Base-by-base conservation (phyloP, 148 eudicot genomes). In the Linanthus parryae region DNA sequence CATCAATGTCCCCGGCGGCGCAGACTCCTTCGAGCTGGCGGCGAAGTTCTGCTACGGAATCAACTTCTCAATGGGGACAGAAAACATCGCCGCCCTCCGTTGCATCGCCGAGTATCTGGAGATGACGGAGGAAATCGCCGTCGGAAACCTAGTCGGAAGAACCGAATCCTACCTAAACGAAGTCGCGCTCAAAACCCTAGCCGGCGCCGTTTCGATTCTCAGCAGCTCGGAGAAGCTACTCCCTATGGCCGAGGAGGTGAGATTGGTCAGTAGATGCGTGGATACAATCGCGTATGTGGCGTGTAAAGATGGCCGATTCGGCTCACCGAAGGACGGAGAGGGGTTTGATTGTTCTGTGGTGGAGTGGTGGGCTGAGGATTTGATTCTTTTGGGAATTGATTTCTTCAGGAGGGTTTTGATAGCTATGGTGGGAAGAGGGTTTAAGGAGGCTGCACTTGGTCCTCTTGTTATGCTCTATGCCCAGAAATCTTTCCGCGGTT, bases 351-450 rank as follows among this genome's bases (percentile, higher is more conserved):
- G 73, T 26, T 36, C 71, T 34, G 61, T 64, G 16, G 86, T 71
- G 21, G 85, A 92, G 56, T 87, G 96, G 95, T 92, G 99, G 99
- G 94, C 90, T 42, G 98, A 88, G 62, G 96, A 92, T 70, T 58
- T 92, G 25, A 62, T 78, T 19, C 62, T 64, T 44, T 83, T 92
- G 18, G 78, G 86, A 60, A 80, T 87, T 49, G 88, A 84, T 70
- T 65, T 87, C 57, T 92, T 92, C 68, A 90, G 84, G 53, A 60
- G 96, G 51, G 84, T 88, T 49, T 31, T 82, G 11, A 73, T 81
- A 46, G 96, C 99, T 38, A 73, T 88, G 85, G 57, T 77, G 31
- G 81, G 85, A 4, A 82, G 95, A 73, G 99, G 96, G 29, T 78
- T 88, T 51, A 74, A 82, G 42, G 88, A 88, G 31, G 73, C 53